These are phyloP conservation scores for Paspalum vaginatum DNA, from an alignment of 176 grass and related monocot genomes.

Conservation along the genomic window DNA sequence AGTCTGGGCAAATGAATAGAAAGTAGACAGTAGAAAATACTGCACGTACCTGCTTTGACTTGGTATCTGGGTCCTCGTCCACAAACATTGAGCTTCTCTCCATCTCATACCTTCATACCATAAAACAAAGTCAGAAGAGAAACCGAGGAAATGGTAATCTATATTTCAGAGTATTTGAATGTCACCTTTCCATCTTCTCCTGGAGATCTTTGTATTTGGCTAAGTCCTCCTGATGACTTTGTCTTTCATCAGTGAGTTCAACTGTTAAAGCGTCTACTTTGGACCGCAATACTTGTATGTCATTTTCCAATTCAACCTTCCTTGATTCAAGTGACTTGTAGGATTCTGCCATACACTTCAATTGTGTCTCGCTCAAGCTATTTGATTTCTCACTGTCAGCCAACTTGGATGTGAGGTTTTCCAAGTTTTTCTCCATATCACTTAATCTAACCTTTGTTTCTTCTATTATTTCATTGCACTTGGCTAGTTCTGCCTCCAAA, in stretches of 20 bases:
- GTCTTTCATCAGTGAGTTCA: slow-evolving; percentile 78
- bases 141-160: neutral
- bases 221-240: slow-evolving; percentile 74
- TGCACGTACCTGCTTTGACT: slow-evolving; percentile 65
- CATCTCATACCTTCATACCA: slow-evolving; percentile 58
- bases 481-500: slow-evolving; percentile 65
- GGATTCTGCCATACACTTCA: slow-evolving; percentile 96
- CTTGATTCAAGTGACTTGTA: slow-evolving; percentile 88
- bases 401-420: slow-evolving; percentile 75
- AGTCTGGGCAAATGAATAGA: slow-evolving; percentile 4
- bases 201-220: slow-evolving; percentile 77
- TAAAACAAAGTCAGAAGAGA: slow-evolving; percentile 47
- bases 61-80: slow-evolving; percentile 62
- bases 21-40: slow-evolving; percentile 5
- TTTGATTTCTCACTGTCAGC: slow-evolving; percentile 87
- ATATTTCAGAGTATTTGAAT: slow-evolving; percentile 29
- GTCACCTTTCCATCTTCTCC: slow-evolving; percentile 82
- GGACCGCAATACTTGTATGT: slow-evolving; percentile 55
- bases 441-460: slow-evolving; percentile 57
- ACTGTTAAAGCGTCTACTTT: slow-evolving; percentile 63
- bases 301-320: slow-evolving; percentile 75
- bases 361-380: slow-evolving; percentile 90
- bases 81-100: slow-evolving; percentile 61
- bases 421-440: slow-evolving; percentile 70
- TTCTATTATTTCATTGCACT: slow-evolving; percentile 74